Percentiles rank a stretch among this genome's conserved stretches.
Evolutionary conservation across 1,284 basidiomycete genomes (phyloP).

Genomic region (Waitea zeae): DNA sequence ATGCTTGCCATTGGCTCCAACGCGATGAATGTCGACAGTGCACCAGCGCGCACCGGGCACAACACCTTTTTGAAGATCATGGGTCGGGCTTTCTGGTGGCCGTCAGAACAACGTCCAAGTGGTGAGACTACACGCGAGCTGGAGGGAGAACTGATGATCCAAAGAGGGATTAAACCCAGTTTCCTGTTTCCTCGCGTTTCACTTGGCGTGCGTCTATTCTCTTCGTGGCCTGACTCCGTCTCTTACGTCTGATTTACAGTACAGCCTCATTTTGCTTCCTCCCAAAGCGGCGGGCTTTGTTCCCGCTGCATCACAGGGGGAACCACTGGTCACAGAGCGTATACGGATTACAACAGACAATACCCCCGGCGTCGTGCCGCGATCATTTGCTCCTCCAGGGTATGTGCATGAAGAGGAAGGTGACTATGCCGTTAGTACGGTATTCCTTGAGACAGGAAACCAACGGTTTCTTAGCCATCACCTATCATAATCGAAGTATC

Average conservation of each 20-base stretch:
- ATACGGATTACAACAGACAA: slow-evolving; percentile 25
- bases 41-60: slow-evolving; percentile 21
- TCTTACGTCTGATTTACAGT: slow-evolving; percentile 16
- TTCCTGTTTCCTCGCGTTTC: slow-evolving; percentile 36
- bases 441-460: slow-evolving; percentile 38
- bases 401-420: slow-evolving; percentile 23
- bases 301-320: slow-evolving; percentile 9
- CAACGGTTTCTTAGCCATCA: slow-evolving; percentile 21
- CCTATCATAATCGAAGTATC: not conserved
- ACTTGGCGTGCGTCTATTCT: slow-evolving; percentile 20
- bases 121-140: slow-evolving; percentile 15
- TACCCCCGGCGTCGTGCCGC: slow-evolving; percentile 20
- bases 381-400: slow-evolving; percentile 35
- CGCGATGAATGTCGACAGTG: slow-evolving; percentile 23
- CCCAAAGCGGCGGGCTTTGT: slow-evolving; percentile 28
- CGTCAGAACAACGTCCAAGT: slow-evolving; percentile 4
- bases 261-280: slow-evolving; percentile 25
- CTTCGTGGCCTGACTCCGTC: slow-evolving; percentile 2
- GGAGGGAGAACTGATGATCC: slow-evolving; percentile 33
- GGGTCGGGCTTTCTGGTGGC: slow-evolving; percentile 31
- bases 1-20: slow-evolving; percentile 25
- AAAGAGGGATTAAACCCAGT: slow-evolving; percentile 26
- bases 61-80: slow-evolving; percentile 25
- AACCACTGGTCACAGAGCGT: slow-evolving; percentile 20
- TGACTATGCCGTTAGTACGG: slow-evolving; percentile 33